Conservation (phyloP, 371 early-diverging fungal genomes). For the Lichtheimia ornata region DNA sequence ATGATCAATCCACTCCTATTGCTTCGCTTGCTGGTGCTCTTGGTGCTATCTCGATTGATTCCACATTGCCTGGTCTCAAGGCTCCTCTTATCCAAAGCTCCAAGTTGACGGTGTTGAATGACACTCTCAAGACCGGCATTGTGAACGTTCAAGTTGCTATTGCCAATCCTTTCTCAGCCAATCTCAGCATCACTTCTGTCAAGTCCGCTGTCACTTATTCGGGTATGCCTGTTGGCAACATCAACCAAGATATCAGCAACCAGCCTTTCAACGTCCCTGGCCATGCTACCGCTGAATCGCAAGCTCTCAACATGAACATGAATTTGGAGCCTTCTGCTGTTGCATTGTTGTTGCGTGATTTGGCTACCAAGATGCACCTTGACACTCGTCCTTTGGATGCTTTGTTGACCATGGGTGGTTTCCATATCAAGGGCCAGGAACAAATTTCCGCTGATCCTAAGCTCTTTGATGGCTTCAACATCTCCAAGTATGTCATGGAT, state of each 20-base stretch:
- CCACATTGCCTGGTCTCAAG: slow-evolving; percentile 52
- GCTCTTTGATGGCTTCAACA: slow-evolving; percentile 46
- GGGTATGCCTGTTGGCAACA: slow-evolving; percentile 53
- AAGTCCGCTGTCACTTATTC: slow-evolving; percentile 45
- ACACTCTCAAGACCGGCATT: slow-evolving; percentile 41
- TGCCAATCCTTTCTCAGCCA: slow-evolving; percentile 59
- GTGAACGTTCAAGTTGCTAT: slow-evolving; percentile 49
- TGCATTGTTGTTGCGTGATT: slow-evolving; percentile 43
- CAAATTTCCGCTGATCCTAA: slow-evolving; percentile 34
- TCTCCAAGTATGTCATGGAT: slow-evolving; percentile 45
- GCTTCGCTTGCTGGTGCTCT: slow-evolving; percentile 49
- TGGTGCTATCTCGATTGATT: slow-evolving; percentile 33
- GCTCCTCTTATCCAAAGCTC: slow-evolving; percentile 48
- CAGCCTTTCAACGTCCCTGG: slow-evolving; percentile 38
- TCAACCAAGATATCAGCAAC: slow-evolving; percentile 44
- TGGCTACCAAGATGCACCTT: slow-evolving; percentile 42
- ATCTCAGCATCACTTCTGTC: slow-evolving; percentile 48
- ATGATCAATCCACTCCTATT: slow-evolving; percentile 42
- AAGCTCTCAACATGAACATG: slow-evolving; percentile 34
- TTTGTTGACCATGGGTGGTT: slow-evolving; percentile 45
- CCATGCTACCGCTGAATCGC: slow-evolving; percentile 31
- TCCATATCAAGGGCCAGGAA: slow-evolving; percentile 35
- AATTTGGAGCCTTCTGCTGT: slow-evolving; percentile 42
- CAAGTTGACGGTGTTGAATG: slow-evolving; percentile 37
- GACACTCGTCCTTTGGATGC: slow-evolving; percentile 50